Evolutionary conservation across 2,329 filamentous ascomycete species (phyloP), one percentile per base, ranked within the genome.

Genomic region (Didymella arachidicola): DNA sequence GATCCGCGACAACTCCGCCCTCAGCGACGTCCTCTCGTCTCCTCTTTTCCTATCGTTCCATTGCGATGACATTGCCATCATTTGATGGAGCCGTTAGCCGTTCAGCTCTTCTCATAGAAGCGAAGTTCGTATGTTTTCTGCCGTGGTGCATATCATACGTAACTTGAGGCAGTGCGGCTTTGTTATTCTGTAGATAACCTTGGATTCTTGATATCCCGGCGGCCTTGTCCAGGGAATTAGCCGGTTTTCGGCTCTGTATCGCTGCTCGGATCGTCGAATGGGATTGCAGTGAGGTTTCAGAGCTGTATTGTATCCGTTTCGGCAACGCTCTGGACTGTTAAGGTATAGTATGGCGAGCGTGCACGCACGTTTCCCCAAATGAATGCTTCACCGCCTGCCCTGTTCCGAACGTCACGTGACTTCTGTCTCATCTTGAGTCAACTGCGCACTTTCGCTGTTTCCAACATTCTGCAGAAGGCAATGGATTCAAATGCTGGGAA

Each of bases 261-360:
- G 22, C n/a, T 22, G 36, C 52, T 42, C 34, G 10, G 19, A 34
- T 49, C 27, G 25, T 43, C 38, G n/a, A 58, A 49, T 50, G 26
- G 18, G 41, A 25, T 10, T 12, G 34, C 29, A 36, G 39, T 49
- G 49, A 58, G 50, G 32, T 32, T 46, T 44, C 19, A 25, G 8
- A 34, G 11, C 38, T 30, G 39, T 39, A 6, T 27, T 51, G 34
- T 51, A 29, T 34, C 50, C 22, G 50, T 29, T 32, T 59, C 56
- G 56, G 41, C 50, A 53, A 48, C 14, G 38, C 25, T 29, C 32
- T 53, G 38, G 22, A 39, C 56, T 53, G 32, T 14, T 27, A 25
- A 41, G 32, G 50, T 59, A 59, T 54, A 29, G 56, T 54, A 59
- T 54, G 32, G 56, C 50, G 56, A 59, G 56, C 50, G 50, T 54